These are phyloP conservation scores for Didymella arachidicola DNA, from an alignment of 2,329 filamentous ascomycete species.

Conservation along the genomic window DNA sequence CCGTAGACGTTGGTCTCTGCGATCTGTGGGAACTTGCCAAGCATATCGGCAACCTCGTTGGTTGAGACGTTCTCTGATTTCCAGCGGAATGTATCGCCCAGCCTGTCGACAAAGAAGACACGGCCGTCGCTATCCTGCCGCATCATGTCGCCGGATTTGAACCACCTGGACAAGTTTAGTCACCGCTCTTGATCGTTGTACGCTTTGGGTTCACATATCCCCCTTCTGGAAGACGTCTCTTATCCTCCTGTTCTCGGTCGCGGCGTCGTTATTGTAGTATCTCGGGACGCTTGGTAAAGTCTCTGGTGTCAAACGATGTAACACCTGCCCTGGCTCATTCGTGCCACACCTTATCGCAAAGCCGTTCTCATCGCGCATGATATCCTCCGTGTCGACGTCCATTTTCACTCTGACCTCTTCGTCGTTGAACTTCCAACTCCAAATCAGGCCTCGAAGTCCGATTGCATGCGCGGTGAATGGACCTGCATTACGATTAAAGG, in stretches of 20 bases:
- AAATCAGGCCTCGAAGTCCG: conserved; percentile 46
- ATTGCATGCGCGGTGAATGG: conserved; percentile 47
- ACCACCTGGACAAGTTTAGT: conserved; percentile 38
- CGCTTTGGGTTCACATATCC: conserved; percentile 42
- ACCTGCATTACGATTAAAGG: conserved; percentile 45
- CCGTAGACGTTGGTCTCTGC: conserved; percentile 57
- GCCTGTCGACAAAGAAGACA: conserved; percentile 50
- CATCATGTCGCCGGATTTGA: conserved; percentile 51
- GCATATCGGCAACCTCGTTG: conserved; percentile 54
- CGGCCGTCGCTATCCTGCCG: conserved; percentile 46
- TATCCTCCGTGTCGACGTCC: conserved; percentile 51
- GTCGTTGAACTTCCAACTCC: conserved; percentile 41
- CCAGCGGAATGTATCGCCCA: conserved; percentile 53
- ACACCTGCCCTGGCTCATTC: conserved; percentile 48
- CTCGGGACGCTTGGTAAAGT: conserved; percentile 31
- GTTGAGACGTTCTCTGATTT: conserved; percentile 58
- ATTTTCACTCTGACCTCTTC: conserved; percentile 48
- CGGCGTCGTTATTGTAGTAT: conserved; percentile 48
- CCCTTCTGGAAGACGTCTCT: conserved; percentile 49
- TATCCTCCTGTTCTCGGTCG: conserved; percentile 43
- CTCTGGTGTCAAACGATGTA: conserved; percentile 44
- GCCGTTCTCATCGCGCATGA: conserved; percentile 46
- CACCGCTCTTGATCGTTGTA: no score
- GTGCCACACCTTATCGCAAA: conserved; percentile 44
- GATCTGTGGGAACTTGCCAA: conserved; percentile 52